Conservation (phyloP, 2,329 filamentous ascomycete genomes). For the Fusarium avenaceum region DNA sequence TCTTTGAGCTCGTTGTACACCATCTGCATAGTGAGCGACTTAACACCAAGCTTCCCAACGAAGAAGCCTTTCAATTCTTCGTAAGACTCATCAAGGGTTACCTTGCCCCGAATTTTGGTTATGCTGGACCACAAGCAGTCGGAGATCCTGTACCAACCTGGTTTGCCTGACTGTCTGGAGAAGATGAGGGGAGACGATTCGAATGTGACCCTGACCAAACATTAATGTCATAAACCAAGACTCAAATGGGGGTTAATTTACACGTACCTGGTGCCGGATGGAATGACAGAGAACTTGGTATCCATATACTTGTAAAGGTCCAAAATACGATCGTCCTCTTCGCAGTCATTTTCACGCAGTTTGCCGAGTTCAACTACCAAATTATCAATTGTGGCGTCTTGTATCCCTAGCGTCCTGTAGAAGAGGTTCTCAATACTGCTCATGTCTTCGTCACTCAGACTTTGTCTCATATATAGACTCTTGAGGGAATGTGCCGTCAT, state of each 20-base stretch:
- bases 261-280: constrained; percentile 9
- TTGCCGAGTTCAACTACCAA: constrained; percentile 1
- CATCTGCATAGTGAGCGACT: constrained; percentile 31
- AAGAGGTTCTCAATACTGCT: constrained; percentile 18
- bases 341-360: not conserved
- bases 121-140: constrained; percentile 40
- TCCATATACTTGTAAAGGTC: constrained; percentile 30
- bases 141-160: constrained; percentile 25
- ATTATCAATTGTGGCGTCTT: not conserved
- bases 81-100: constrained; percentile 18
- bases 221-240: not conserved
- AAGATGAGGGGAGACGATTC: constrained; percentile 18
- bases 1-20: constrained; percentile 38
- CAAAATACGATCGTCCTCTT: not conserved
- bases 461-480: not conserved
- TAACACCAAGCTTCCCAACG: constrained; percentile 26
- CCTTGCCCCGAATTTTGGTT: constrained; percentile 26
- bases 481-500: not conserved
- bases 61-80: constrained; percentile 20
- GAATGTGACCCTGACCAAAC: constrained; percentile 19
- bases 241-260: fast-evolving
- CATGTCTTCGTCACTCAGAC: constrained; percentile 10
- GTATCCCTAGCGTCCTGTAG: constrained; percentile 6
- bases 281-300: not conserved
- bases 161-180: not conserved